Evolutionary conservation across 73 alveolate species (phyloP), one percentile per base, ranked within the genome.

Genomic region (Loxodes magnus): DNA sequence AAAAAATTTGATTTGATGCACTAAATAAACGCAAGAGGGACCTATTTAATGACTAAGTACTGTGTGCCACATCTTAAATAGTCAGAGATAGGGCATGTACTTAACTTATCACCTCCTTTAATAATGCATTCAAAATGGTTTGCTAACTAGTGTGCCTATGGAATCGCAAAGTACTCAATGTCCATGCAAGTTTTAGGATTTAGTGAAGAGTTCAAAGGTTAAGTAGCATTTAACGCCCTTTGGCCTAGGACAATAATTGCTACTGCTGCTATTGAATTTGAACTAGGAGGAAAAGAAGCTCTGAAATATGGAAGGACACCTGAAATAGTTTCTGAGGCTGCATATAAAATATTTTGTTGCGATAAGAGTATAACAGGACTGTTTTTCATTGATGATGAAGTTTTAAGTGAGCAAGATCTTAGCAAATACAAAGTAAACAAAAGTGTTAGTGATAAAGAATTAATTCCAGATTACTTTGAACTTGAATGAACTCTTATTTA

Each of bases 221-320:
- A 39, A 39, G 72, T 81, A 23, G 94, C 70, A 23, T 53, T 67
- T 27, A 81, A 81, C 56, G 78, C 94, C 19, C 64, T 81, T 16
- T 82, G 90, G 95, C 95, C 90, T 19, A 37, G 87, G 38, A 77
- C 90, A 52, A 17, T 64, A 20, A 60, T 82, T 33, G 95, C 95
- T 2, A 68, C 95, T 10, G 95, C 90, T 10, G 95, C 95, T 7
- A 87, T 81, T 7, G 23, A 81, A 56, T 63, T 72, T 44, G 74
- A 58, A 9, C 39, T 83, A 6, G 95, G 95, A 9, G 95, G 95
- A 14, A 88, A 83, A 21, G 54, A 49, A 15, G 44, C 57, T 53
- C 44, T 78, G 74, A 37, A 42, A 20, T 34, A 55, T 23, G 70
- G 86, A 17, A 77, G 95, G 72, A 35, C 29, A 15, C 77, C 66